These are phyloP conservation scores for Tetradesmus lagerheimii DNA, from an alignment of 139 green algal species.

Conservation along the genomic window DNA sequence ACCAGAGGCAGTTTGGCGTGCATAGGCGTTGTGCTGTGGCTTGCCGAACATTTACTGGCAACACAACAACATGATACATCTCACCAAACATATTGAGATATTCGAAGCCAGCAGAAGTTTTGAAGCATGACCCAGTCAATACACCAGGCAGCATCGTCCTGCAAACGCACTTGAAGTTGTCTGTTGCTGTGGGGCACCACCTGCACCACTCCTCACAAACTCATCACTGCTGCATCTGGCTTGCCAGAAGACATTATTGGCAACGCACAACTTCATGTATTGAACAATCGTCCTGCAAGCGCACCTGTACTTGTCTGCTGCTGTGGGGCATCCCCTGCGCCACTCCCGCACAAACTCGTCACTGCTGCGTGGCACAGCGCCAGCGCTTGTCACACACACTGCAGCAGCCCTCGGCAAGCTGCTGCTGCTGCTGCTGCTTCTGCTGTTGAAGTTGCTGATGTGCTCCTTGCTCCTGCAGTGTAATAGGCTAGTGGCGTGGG, in stretches of 20 bases:
- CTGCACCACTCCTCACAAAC: slow-evolving; percentile 18
- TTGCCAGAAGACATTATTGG: not conserved
- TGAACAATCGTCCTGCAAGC: not conserved
- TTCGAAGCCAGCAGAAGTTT: too few species aligned
- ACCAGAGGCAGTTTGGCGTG: too few species aligned
- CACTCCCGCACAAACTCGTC: slow-evolving; percentile 33
- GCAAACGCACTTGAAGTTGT: too few species aligned
- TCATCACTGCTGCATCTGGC: not conserved
- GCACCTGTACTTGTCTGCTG: slow-evolving; percentile 39
- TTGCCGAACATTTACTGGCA: too few species aligned
- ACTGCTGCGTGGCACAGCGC: not conserved
- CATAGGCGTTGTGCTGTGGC: too few species aligned
- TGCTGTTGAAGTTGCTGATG: not conserved
- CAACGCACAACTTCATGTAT: not conserved
- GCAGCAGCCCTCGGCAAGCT: not conserved
- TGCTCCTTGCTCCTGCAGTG: not conserved
- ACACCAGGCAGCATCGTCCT: too few species aligned
- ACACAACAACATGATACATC: too few species aligned
- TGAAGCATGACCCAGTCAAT: too few species aligned
- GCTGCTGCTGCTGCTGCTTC: not conserved
- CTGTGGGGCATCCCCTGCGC: slow-evolving; percentile 5
- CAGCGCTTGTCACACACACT: not conserved
- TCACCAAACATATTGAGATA: too few species aligned
- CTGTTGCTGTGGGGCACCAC: slow-evolving; percentile 15
- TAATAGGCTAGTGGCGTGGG: not conserved